Evolutionary conservation across 1,284 basidiomycete species (phyloP).

Genomic region (Ceratobasidium sp.): DNA sequence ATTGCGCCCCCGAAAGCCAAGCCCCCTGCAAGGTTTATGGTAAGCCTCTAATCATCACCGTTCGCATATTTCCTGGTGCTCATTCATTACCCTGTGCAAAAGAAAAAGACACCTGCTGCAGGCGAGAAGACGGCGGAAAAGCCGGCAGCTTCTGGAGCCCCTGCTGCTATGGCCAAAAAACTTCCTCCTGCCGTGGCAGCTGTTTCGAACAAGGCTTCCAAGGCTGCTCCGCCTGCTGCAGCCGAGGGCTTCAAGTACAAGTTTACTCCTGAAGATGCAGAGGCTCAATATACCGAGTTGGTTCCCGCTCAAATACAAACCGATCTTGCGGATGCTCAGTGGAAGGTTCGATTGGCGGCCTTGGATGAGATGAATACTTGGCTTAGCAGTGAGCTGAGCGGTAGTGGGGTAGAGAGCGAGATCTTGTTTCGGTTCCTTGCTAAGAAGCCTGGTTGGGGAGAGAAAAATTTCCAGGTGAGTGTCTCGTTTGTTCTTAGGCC

Average conservation of each 20-base stretch:
- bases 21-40: slow-evolving; percentile 44
- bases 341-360: slow-evolving; percentile 91
- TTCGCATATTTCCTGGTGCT: not conserved
- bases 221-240: slow-evolving; percentile 59
- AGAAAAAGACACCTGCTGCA: slow-evolving; percentile 60
- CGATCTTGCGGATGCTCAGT: slow-evolving; percentile 83
- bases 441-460: slow-evolving; percentile 92
- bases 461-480: slow-evolving; percentile 97
- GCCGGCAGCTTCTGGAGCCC: slow-evolving; percentile 47
- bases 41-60: slow-evolving; percentile 35
- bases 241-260: slow-evolving; percentile 91
- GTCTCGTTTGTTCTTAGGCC: not conserved
- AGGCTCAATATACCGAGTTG: slow-evolving; percentile 74
- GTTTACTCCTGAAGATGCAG: slow-evolving; percentile 92
- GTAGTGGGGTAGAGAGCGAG: slow-evolving; percentile 81
- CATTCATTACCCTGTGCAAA: slow-evolving; percentile 46
- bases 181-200: slow-evolving; percentile 51
- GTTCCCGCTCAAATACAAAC: slow-evolving; percentile 77
- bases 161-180: slow-evolving; percentile 57
- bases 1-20: slow-evolving; percentile 39
- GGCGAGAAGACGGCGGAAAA: slow-evolving; percentile 45
- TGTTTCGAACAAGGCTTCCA: slow-evolving; percentile 58
- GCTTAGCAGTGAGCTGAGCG: slow-evolving; percentile 67
- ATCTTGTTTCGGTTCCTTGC: slow-evolving; percentile 87
- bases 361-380: slow-evolving; percentile 86